Evolutionary conservation across 169 alveolate genomes (phyloP).

Genomic region (Plasmodium vinckei): DNA sequence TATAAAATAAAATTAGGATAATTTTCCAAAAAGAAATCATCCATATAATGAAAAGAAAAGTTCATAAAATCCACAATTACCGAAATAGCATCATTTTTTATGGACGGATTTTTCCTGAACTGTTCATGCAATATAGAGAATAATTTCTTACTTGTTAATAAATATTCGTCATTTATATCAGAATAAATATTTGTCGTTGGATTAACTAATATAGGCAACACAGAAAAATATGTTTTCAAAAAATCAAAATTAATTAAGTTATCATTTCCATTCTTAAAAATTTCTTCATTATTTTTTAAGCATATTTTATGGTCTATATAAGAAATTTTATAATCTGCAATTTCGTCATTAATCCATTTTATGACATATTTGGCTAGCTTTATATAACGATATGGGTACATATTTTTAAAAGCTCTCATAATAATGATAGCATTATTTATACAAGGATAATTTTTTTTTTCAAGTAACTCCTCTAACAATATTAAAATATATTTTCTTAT

Average conservation of each 20-base stretch:
- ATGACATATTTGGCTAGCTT: slow-evolving; percentile 14
- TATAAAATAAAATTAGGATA: slow-evolving; percentile 22
- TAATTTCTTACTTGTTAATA: slow-evolving; percentile 16
- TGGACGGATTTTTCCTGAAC: not conserved
- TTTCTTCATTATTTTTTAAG: not conserved
- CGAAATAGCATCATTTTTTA: slow-evolving; percentile 21
- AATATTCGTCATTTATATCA: slow-evolving; percentile 23
- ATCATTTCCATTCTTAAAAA: not conserved
- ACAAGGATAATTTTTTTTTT: not conserved
- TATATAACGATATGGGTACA: slow-evolving; percentile 57
- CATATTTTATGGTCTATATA: no score
- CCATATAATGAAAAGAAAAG: slow-evolving; percentile 32
- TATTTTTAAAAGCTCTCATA: slow-evolving; percentile 30
- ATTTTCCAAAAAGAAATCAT: slow-evolving; percentile 8
- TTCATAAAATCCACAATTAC: slow-evolving; percentile 29
- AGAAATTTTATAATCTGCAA: not conserved
- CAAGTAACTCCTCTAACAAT: slow-evolving; percentile 23
- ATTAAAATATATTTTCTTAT: slow-evolving; percentile 41
- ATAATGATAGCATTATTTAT: slow-evolving; percentile 3
- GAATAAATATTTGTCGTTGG: slow-evolving; percentile 20
- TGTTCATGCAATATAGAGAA: slow-evolving; percentile 27
- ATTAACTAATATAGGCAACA: slow-evolving; percentile 40
- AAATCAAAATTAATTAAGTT: slow-evolving; percentile 7
- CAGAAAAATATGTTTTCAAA: slow-evolving; percentile 38
- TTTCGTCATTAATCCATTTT: not conserved